phyloP scores from a whole-genome alignment of 495 filamentous ascomycete genomes.

The Aspergillus carlsbadensis region DNA sequence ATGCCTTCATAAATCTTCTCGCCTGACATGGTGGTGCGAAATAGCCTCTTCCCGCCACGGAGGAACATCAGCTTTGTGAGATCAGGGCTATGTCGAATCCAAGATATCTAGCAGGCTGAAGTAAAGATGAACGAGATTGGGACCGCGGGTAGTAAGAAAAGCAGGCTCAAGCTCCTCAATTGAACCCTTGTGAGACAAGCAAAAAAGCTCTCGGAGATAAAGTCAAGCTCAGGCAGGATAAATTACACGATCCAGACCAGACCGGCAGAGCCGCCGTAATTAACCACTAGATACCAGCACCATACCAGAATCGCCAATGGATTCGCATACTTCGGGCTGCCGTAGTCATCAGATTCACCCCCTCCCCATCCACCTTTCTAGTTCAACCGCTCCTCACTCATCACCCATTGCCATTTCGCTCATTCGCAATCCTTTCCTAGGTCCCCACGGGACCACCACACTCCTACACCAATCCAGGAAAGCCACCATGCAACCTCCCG shows the following conservation, averaged over 20 bases:
- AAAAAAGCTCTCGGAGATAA: background rate
- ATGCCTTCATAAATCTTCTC: conserved; percentile 70
- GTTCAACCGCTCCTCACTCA: background rate
- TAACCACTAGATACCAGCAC: no score
- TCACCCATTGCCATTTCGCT: background rate
- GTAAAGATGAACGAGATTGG: background rate
- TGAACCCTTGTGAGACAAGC: background rate
- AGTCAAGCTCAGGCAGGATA: background rate
- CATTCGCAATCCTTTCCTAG: background rate
- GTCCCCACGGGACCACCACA: background rate
- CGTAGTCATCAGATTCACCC: conserved; percentile 1
- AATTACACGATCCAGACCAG: background rate
- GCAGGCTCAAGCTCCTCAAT: background rate
- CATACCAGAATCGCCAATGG: no score
- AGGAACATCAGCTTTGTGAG: conserved; percentile 30
- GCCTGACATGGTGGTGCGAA: conserved; percentile 53
- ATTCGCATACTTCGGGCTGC: no score
- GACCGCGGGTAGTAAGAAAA: background rate
- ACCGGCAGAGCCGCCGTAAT: background rate
- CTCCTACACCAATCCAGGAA: background rate
- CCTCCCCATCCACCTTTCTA: background rate
- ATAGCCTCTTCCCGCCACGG: conserved; percentile 30
- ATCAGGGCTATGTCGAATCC: background rate
- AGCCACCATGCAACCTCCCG: conserved; percentile 33
- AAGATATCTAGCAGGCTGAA: background rate